phyloP scores from a whole-genome alignment of 805 yeast species.

The Sungouiozyma ichnusensis region DNA sequence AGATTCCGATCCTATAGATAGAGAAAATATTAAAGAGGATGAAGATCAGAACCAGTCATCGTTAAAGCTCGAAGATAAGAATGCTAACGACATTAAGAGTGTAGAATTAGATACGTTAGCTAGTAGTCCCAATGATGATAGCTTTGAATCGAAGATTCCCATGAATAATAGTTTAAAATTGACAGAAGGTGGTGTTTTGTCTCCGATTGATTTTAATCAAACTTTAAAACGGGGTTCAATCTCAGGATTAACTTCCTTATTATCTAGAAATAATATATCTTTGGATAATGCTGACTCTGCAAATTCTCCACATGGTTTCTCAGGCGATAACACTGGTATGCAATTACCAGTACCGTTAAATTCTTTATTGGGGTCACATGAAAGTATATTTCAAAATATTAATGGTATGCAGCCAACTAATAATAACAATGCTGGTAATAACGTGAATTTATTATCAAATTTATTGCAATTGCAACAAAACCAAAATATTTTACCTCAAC shows the following conservation, averaged over 20 bases:
- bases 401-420: background rate
- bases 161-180: background rate
- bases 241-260: background rate
- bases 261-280: background rate
- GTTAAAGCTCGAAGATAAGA: background rate
- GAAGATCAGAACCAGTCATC: background rate
- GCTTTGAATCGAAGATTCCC: background rate
- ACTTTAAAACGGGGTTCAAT: conserved; percentile 8
- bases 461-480: background rate
- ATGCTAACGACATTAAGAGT: background rate
- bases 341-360: background rate
- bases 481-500: conserved; percentile 1
- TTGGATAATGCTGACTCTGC: background rate
- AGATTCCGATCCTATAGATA: background rate
- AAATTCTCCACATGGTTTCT: background rate
- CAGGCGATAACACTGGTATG: background rate
- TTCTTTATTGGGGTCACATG: background rate
- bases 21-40: background rate
- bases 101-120: background rate
- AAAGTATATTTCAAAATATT: background rate
- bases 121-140: background rate
- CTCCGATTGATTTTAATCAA: conserved; percentile 5
- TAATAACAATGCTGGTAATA: background rate
- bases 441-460: background rate
- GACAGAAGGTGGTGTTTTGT: background rate